Base-by-base conservation (phyloP, 306 rosid species). In the Quercus parvula region DNA sequence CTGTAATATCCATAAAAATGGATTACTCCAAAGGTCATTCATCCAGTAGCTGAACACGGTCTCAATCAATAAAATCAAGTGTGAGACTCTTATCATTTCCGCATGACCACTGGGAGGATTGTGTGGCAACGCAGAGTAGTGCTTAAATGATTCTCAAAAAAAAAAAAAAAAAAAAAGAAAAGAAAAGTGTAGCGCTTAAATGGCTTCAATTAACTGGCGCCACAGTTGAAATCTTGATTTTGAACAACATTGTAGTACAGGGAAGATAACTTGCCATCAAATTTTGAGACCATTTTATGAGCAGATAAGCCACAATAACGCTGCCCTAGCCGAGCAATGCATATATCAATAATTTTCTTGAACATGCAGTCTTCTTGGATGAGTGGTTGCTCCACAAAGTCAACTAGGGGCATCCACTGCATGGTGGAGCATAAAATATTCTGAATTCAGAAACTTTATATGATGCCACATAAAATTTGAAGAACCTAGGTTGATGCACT, bases 371-470 rank as follows among this genome's bases (percentile, higher is more conserved):
- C 99, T 81, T 89, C 98, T 84, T 87, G 86, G 56, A 95, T 87
- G 0, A 89, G 85, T 33, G 96, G 94, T 83, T 95, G 99, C 84
- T 91, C 84, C 70, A 92, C 89, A 89, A 91, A 95, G 82, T 95
- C 98, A 69, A 75, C 88, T 10, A 95, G 79, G 4, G 99, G 91
- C 98, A 95, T 92, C 99, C 99, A 95, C 97, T 94, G 88, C 86
- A 78, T 63, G 46, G 38, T 51, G 28, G 10, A 58, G n/a, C 44
- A 56, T 31, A 13, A 69, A 18, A 66, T 6, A 49, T 41, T 63
- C 3, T n/a, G 41, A 46, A 77, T 70, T 35, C 76, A 83, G 56
- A 71, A 78, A 56, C 12, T 33, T 67, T 17, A 33, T n/a, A 4
- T 55, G 22, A 49, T 44, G 31, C 27, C 41, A 58, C 6, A 35